Evolutionary conservation across 768 basidiomycete species (phyloP), one percentile per base, ranked within the genome.

Genomic region (Kwoniella bestiolae): DNA sequence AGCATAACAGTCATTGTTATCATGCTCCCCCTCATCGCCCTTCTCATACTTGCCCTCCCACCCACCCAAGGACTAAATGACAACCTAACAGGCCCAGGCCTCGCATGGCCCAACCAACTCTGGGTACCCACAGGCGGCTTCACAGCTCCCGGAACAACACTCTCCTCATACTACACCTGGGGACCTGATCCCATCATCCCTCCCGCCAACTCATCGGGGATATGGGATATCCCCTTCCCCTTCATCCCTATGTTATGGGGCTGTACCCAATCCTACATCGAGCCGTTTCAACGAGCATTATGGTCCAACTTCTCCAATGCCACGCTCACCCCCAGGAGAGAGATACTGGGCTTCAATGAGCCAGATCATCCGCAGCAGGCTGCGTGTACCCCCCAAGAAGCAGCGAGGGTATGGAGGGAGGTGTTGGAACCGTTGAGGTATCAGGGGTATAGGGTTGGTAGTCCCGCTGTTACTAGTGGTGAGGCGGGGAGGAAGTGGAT

Each of bases 401-500:
- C 84, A 28, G 86, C 84, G 1, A 70, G 82, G 3, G 72, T 86
- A 56, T 88, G 87, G 87, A 83, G 82, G 61, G 77, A 79, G 31
- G 83, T 86, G 65, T 67, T 87, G 12, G 83, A 87, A 70, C 87
- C 87, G 8, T 77, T 87, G 5, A 82, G 81, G 23, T 72, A 79
- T 1, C 78, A 82, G 34, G 85, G 84, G 3, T 72, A 86, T 35
- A 82, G 82, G 9, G 80, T 88, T 2, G 87, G 86, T 11, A 85
- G 84, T 62, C 87, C 87, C 2, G 86, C 86, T 1, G 82, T 84
- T 5, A 85, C 85, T 11, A 85, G 83, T 67, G 84, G 85, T 1
- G 85, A 85, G 1, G 79, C 82, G 0, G 87, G 87, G 3, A 86
- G 84, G 71, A 81, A 79, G 8, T 88, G 87, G 87, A 65, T 87